Evolutionary conservation across 306 rosid genomes (phyloP).

Genomic region (Rosa rugosa): DNA sequence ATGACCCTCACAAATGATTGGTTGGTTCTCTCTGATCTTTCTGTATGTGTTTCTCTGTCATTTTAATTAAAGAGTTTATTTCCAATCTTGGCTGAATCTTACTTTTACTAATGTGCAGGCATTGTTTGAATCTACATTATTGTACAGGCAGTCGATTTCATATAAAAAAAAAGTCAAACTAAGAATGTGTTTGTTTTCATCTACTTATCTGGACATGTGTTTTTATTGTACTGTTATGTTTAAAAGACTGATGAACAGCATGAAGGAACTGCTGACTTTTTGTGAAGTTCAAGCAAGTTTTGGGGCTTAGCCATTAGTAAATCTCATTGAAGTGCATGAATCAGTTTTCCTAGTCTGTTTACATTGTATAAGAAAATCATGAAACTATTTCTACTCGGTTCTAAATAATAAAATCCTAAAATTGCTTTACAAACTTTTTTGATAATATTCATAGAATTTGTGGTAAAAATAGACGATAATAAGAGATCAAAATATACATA

Average conservation of each 20-base stretch:
- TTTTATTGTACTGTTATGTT: neutral
- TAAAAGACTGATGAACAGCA: neutral
- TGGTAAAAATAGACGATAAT: too few relatives aligned
- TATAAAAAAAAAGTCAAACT: neutral
- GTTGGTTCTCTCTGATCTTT: neutral
- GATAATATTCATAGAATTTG: too few relatives aligned
- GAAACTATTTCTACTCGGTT: too few relatives aligned
- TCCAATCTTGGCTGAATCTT: neutral
- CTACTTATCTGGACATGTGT: neutral
- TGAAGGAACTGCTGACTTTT: neutral
- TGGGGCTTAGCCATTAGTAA: neutral
- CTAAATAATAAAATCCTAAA: too few relatives aligned
- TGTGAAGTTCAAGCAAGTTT: neutral
- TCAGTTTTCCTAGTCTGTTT: neutral
- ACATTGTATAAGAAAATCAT: too few relatives aligned
- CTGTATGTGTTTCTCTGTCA: neutral
- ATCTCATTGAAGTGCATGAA: neutral
- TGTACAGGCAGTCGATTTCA: neutral
- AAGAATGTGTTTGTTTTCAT: neutral
- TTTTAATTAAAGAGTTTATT: neutral
- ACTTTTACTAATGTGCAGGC: neutral
- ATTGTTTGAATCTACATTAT: neutral
- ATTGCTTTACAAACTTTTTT: too few relatives aligned
- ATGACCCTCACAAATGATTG: neutral
- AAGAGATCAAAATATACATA: too few relatives aligned